Evolutionary conservation across 2,329 filamentous ascomycete genomes (phyloP), one percentile per base, ranked within the genome.

Genomic region (Rhinocladiella similis): DNA sequence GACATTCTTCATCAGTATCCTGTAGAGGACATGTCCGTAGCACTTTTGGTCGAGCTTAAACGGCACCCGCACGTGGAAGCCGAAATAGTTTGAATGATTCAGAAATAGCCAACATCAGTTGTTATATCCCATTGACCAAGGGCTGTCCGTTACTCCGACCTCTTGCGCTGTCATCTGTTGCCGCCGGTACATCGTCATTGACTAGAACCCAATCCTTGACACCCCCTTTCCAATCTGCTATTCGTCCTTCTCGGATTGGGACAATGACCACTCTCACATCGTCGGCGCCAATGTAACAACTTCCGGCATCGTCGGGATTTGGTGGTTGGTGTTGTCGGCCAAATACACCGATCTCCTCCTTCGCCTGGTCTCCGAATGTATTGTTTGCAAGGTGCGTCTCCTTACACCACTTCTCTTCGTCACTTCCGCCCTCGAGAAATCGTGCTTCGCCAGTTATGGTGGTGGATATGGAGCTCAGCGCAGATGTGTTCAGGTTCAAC

Each of bases 141-240:
- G 51, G 51, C 41, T 57, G 56, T 12, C 53, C 54, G 47, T 54
- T 47, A 25, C 57, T 61, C 39, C 61, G 39, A 39, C 61, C 61
- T 58, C 61, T 51, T 39, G 48, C 20, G 14, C 25, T 43, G 33
- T n/a, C 14, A n/a, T 47, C 27, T 19, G 14, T 29, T 36, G 18
- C 45, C 22, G 18, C 45, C 22, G 45, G 10, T n/a, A 55, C 66
- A 46, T 68, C 66, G 27, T 68, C 70, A 33, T 69, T 65, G 27
- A 77, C 69, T 55, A 79, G 62, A 25, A 67, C 61, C 84, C 85
- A 97, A 70, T 97, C 93, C 66, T 88, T 84, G 3, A 97, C 91
- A 13, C 86, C 84, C n/a, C 94, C 93, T 77, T 96, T 96, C 89
- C 89, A 96, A 72, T 96, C 94, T 63, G 89, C 91, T 66, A 95